A percentile compares a stretch with the other conserved stretches of the same genome.
These are phyloP conservation scores for Canariomyces notabilis DNA, from an alignment of 2,329 filamentous ascomycete genomes.

Conservation along the genomic window DNA sequence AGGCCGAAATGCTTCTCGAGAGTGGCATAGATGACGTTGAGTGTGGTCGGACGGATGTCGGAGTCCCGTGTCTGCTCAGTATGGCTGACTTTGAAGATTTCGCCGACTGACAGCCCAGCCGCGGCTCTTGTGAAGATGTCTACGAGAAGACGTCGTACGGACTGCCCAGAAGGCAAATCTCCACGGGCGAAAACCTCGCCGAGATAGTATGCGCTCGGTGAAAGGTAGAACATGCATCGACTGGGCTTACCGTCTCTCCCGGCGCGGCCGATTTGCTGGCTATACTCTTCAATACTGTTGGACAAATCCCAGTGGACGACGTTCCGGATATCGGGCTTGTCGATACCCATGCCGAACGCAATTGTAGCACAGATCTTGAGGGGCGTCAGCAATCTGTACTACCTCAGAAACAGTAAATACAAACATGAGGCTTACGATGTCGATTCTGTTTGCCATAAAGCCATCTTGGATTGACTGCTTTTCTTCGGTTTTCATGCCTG, in stretches of 20 bases:
- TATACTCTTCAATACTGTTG: conserved; percentile 7
- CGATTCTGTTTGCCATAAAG: background rate
- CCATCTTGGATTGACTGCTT: background rate
- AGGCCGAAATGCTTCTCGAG: conserved; percentile 55
- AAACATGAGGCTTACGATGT: background rate
- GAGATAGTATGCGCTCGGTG: no score
- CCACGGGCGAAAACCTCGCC: no score
- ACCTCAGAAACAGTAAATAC: no score
- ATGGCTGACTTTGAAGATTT: conserved; percentile 34
- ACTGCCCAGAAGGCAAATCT: no score
- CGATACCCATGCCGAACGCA: background rate
- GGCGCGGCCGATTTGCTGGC: conserved; percentile 22
- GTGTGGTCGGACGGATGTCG: conserved; percentile 48
- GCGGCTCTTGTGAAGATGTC: no score
- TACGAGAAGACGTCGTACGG: no score
- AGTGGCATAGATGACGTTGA: conserved; percentile 54
- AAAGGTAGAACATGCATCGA: conserved; percentile 54
- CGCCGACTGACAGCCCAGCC: no score
- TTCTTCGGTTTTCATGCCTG: background rate
- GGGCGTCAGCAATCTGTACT: no score
- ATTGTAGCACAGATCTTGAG: no score
- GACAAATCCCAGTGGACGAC: conserved; percentile 4
- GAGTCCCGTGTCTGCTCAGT: conserved; percentile 42
- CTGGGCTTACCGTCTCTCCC: conserved; percentile 48
- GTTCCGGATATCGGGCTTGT: background rate